These are phyloP conservation scores for Pyricularia sp. DNA, from an alignment of 2,329 filamentous ascomycete species.

Conservation along the genomic window DNA sequence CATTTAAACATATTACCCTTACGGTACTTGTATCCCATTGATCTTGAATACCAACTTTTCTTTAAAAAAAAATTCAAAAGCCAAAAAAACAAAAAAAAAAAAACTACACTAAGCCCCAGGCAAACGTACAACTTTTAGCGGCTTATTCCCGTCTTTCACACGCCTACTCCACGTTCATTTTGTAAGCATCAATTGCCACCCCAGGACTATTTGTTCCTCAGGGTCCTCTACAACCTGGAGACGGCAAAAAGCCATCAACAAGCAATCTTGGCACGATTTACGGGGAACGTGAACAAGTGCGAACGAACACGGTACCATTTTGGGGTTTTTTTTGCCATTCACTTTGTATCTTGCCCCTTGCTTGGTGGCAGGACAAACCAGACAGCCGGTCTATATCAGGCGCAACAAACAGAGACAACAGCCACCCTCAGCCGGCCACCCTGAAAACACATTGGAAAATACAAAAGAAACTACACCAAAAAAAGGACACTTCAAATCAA, in stretches of 20 bases:
- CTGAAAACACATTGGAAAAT: not conserved
- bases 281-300: not conserved
- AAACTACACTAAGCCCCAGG: not conserved
- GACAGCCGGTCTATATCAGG: not conserved
- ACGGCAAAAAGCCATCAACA: not conserved
- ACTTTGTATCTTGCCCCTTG: not conserved
- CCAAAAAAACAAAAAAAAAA: not conserved
- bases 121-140: not conserved
- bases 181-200: not conserved
- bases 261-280: not conserved
- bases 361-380: not conserved
- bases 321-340: not conserved
- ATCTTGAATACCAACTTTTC: not conserved
- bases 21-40: not conserved
- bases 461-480: not conserved
- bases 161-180: not conserved
- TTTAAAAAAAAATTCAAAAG: not conserved
- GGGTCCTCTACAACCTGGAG: not conserved
- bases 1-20: not conserved
- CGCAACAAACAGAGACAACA: not conserved
- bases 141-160: not conserved
- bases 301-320: not conserved
- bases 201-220: not conserved
- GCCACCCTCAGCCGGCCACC: not conserved
- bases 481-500: not conserved